Evolutionary conservation across 805 yeast species (phyloP).

Genomic region (Diddensiella santjacobensis): DNA sequence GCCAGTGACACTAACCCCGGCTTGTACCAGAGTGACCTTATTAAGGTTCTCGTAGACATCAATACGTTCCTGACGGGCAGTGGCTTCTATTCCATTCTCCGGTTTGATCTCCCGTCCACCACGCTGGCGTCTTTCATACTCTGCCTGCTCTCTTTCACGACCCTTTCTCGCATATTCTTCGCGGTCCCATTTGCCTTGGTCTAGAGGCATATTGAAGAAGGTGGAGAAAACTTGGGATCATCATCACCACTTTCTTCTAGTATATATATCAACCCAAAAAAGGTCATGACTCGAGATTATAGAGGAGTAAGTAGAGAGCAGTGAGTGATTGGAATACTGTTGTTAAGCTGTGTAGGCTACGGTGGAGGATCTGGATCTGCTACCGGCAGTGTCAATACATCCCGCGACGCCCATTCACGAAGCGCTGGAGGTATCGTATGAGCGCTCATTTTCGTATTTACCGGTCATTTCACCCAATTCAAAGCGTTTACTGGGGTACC

Average conservation of each 20-base stretch:
- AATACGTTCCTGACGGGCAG: slow-evolving; percentile 27
- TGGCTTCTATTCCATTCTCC: slow-evolving; percentile 24
- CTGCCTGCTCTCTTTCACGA: slow-evolving; percentile 13
- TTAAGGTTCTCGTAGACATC: slow-evolving; percentile 33
- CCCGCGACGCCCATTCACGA: slow-evolving; percentile 46
- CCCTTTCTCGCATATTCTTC: slow-evolving; percentile 15
- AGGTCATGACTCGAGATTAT: slow-evolving; percentile 21
- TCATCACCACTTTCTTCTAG: too few relatives aligned
- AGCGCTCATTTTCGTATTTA: slow-evolving; percentile 49
- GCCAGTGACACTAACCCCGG: slow-evolving; percentile 34
- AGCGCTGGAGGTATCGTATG: slow-evolving; percentile 54
- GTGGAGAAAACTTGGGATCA: neutral
- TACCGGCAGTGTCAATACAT: slow-evolving; percentile 52
- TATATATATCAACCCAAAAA: too few relatives aligned
- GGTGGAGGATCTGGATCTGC: slow-evolving; percentile 55
- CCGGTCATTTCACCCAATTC: slow-evolving; percentile 50
- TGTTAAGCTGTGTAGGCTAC: slow-evolving; percentile 38
- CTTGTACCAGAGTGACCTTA: slow-evolving; percentile 34
- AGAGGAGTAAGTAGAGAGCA: slow-evolving; percentile 25
- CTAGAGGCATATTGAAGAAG: slow-evolving; percentile 11
- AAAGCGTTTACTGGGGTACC: slow-evolving; percentile 47
- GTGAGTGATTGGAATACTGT: too few relatives aligned
- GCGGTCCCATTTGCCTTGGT: slow-evolving; percentile 16
- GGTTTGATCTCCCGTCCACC: slow-evolving; percentile 14
- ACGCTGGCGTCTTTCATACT: slow-evolving; percentile 13